A percentile compares a stretch with the other conserved stretches of the same genome.
phyloP scores from a whole-genome alignment of 1,284 basidiomycete genomes.

The Puccinia polysora region DNA sequence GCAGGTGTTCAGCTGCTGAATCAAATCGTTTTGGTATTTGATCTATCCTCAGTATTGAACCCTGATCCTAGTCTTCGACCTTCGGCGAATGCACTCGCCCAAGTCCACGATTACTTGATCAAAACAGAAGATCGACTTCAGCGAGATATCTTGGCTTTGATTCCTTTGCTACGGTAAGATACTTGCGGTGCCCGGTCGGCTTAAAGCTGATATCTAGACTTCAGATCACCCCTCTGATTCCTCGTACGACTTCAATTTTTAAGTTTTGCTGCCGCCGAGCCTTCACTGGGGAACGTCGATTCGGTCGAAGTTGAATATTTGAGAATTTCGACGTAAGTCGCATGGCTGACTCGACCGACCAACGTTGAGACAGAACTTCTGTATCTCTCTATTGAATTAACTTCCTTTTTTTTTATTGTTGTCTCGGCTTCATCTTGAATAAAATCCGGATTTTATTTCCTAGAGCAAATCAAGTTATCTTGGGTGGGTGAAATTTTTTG shows the following conservation, averaged over 20 bases:
- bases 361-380: no score
- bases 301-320: slow-evolving; percentile 44
- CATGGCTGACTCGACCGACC: no score
- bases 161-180: slow-evolving; percentile 51
- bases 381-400: not conserved
- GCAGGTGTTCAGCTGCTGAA: no score
- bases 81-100: slow-evolving; percentile 48
- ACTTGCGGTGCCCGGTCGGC: slow-evolving; percentile 46
- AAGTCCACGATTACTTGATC: slow-evolving; percentile 51
- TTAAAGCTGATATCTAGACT: not conserved
- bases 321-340: slow-evolving; percentile 17
- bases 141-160: slow-evolving; percentile 51
- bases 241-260: not conserved
- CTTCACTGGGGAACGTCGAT: slow-evolving; percentile 47
- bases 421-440: not conserved
- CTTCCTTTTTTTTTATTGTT: not conserved
- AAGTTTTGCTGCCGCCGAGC: slow-evolving; percentile 46
- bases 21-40: not conserved
- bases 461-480: slow-evolving; percentile 15
- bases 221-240: not conserved
- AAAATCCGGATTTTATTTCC: not conserved
- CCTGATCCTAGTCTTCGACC: slow-evolving; percentile 43
- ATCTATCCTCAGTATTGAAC: not conserved
- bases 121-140: slow-evolving; percentile 53
- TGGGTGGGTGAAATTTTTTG: slow-evolving; percentile 3